These are phyloP conservation scores for Intubia oerlemansii DNA, from an alignment of 2,329 filamentous ascomycete genomes.

Conservation along the genomic window DNA sequence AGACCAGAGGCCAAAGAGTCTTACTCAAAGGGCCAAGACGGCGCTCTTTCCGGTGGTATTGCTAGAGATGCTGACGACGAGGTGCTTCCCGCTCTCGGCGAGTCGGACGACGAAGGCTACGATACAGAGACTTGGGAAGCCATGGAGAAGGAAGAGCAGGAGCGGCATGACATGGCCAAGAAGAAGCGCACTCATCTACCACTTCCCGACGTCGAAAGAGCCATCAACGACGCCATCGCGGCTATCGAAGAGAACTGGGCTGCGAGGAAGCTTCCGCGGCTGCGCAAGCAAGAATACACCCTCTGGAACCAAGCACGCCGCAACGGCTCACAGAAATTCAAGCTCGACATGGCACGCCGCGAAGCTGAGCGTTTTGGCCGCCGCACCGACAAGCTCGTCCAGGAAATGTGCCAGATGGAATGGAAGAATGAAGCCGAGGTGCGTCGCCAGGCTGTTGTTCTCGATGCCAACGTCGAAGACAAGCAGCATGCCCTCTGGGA, in stretches of 20 bases:
- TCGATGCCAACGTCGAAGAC: conserved; percentile 46
- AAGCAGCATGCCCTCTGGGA: conserved; percentile 31
- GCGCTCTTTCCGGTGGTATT: too few species aligned
- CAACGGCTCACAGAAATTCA: conserved; percentile 15
- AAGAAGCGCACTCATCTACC: conserved; percentile 14
- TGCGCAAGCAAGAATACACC: conserved; percentile 31
- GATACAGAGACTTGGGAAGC: conserved; percentile 22
- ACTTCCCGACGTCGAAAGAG: conserved; percentile 22
- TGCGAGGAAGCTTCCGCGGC: conserved; percentile 31
- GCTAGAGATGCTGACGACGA: too few species aligned
- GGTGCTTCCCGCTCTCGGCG: conserved; percentile 10
- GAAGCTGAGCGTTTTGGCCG: conserved; percentile 20
- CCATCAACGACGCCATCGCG: conserved; percentile 35
- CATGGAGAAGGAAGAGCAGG: conserved; percentile 33
- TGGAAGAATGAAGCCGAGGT: conserved; percentile 34
- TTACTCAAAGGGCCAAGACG: too few species aligned
- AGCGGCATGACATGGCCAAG: conserved; percentile 9
- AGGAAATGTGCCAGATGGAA: conserved; percentile 24
- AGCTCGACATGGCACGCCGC: conserved; percentile 22
- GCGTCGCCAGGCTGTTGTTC: conserved; percentile 27
- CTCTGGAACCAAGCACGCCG: conserved; percentile 38
- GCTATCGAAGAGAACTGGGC: conserved; percentile 33
- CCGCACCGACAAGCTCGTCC: conserved; percentile 33
- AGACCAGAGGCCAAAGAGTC: too few species aligned
- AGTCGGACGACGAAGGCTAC: conserved; percentile 26